phyloP scores from a whole-genome alignment of 1,139 yeast species.

The Pichia sp. region DNA sequence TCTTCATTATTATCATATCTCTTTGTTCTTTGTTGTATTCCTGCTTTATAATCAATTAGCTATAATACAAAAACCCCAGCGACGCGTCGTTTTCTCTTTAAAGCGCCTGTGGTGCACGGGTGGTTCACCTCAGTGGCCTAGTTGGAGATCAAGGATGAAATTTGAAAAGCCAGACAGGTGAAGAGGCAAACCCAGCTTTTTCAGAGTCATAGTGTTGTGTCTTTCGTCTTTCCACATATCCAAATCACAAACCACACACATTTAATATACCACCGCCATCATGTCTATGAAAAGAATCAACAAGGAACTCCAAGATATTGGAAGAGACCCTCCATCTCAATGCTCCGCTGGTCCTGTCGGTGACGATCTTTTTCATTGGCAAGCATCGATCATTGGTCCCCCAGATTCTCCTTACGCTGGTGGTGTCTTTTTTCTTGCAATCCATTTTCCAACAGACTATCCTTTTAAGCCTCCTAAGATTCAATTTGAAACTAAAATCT shows the following conservation, averaged over 20 bases:
- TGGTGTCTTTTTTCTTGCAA: slow-evolving; percentile 45
- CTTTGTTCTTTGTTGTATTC: too few relatives aligned
- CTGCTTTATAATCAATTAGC: too few relatives aligned
- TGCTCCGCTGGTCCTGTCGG: slow-evolving; percentile 99
- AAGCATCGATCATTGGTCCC: slow-evolving; percentile 59
- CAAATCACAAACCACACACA: neutral
- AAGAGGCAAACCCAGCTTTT: neutral
- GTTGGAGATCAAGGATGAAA: neutral
- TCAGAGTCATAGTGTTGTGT: too few relatives aligned
- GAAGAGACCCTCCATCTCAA: slow-evolving; percentile 98
- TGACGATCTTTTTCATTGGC: slow-evolving; percentile 61
- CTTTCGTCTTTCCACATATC: neutral
- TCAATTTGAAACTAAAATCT: slow-evolving; percentile 57
- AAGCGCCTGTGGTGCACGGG: too few relatives aligned
- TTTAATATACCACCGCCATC: neutral
- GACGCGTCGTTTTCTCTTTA: neutral
- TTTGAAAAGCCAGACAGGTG: neutral
- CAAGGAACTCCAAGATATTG: slow-evolving; percentile 90
- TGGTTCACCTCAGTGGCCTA: too few relatives aligned
- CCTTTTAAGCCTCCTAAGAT: slow-evolving; percentile 59
- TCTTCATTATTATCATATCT: too few relatives aligned
- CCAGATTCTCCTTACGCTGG: slow-evolving; percentile 54
- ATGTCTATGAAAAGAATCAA: slow-evolving; percentile 94
- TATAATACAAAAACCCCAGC: neutral
- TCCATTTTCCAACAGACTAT: slow-evolving; percentile 53